Percentiles rank a stretch among this genome's conserved stretches.
Evolutionary conservation across 1,139 yeast genomes (phyloP).

Genomic region (Protomyces macrosporus): DNA sequence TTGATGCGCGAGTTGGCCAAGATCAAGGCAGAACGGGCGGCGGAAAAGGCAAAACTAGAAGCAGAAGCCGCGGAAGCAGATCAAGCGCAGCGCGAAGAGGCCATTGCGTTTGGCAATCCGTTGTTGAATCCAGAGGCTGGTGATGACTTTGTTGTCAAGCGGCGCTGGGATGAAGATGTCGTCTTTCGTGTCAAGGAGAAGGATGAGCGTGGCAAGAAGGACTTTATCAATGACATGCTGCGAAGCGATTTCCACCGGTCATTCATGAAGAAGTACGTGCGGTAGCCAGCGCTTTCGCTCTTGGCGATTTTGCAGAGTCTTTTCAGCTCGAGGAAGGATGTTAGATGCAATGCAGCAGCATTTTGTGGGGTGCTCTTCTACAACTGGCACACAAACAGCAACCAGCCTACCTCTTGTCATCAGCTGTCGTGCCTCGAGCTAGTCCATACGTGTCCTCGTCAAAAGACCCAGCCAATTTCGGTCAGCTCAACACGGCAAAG

Average conservation of each 20-base stretch:
- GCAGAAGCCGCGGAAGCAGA: conserved; percentile 38
- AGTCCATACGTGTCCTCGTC: no score
- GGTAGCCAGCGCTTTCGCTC: neutral
- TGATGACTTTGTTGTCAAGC: conserved; percentile 38
- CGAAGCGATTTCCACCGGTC: conserved; percentile 65
- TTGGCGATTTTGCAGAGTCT: no score
- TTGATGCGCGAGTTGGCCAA: conserved; percentile 53
- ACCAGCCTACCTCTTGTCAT: no score
- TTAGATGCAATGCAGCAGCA: neutral
- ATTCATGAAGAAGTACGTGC: conserved; percentile 61
- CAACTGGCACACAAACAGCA: no score
- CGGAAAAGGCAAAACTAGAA: conserved; percentile 38
- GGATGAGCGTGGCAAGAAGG: conserved; percentile 34
- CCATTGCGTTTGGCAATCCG: conserved; percentile 46
- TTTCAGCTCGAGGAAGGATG: neutral
- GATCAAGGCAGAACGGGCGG: conserved; percentile 47
- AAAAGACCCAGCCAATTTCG: no score
- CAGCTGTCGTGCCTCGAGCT: no score
- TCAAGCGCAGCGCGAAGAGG: conserved; percentile 40
- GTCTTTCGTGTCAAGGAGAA: conserved; percentile 45
- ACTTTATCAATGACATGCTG: conserved; percentile 61
- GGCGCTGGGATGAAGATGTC: conserved; percentile 46
- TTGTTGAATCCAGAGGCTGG: conserved; percentile 37
- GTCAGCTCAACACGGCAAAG: no score
- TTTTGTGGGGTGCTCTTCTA: no score